A percentile compares a stretch with the other conserved stretches of the same genome.
phyloP scores from a whole-genome alignment of 352 stramenopile species.

The Lagenidium giganteum region DNA sequence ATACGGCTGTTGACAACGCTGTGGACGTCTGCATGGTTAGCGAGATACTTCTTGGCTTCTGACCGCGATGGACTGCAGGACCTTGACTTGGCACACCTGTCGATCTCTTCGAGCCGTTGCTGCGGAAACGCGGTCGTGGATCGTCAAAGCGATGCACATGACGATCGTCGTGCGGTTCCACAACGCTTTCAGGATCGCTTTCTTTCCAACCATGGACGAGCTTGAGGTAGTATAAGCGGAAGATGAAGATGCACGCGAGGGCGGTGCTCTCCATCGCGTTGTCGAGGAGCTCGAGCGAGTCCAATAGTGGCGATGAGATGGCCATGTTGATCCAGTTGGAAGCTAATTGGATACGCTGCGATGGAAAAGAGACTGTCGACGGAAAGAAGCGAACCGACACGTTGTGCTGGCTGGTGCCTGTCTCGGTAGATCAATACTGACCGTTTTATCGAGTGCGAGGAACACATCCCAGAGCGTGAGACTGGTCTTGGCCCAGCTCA shows the following conservation, averaged over 20 bases:
- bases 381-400: no score
- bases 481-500: no score
- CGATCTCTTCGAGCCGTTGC: not conserved
- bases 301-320: no score
- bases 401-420: no score
- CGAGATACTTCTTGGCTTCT: constrained; percentile 2
- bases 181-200: not conserved
- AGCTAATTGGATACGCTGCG: no score
- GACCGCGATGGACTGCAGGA: not conserved
- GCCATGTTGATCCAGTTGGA: constrained; percentile 1
- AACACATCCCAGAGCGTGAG: no score
- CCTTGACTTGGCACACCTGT: not conserved
- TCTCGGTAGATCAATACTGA: no score
- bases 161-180: constrained; percentile 1
- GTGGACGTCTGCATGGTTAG: constrained; percentile 3
- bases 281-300: constrained; percentile 1
- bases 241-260: constrained; percentile 28
- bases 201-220: constrained; percentile 21
- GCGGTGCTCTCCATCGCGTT: constrained; percentile 12
- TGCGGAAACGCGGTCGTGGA: no score
- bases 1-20: no score
- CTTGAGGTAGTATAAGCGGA: constrained; percentile 30
- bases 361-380: no score
- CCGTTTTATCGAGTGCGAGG: no score
- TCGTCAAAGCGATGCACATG: constrained; percentile 2